Evolutionary conservation across 768 basidiomycete genomes (phyloP).

Genomic region (Leccinellum albellum): DNA sequence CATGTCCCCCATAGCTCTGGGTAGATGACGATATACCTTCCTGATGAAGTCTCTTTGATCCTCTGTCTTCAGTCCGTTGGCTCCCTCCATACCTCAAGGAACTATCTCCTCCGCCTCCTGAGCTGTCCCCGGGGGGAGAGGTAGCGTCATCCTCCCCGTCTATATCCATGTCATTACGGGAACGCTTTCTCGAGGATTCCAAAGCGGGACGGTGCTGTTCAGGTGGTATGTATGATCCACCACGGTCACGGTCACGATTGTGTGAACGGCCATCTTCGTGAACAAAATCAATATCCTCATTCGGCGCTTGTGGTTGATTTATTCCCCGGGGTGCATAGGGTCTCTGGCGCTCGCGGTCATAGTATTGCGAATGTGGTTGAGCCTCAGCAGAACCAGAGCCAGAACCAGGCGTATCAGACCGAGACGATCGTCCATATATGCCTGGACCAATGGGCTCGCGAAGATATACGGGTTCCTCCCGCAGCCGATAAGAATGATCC

Average conservation of each 20-base stretch:
- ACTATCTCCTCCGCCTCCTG: conserved; percentile 28
- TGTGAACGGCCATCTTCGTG: conserved; percentile 51
- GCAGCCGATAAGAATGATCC: conserved; percentile 30
- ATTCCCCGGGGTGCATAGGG: conserved; percentile 52
- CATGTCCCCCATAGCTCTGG: conserved; percentile 25
- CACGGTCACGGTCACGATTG: conserved; percentile 37
- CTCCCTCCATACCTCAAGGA: conserved; percentile 34
- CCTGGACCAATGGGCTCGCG: conserved; percentile 32
- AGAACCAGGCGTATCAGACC: conserved; percentile 58
- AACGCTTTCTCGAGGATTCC: conserved; percentile 53
- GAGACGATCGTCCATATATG: conserved; percentile 38
- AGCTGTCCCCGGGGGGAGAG: conserved; percentile 27
- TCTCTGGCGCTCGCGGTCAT: conserved; percentile 47
- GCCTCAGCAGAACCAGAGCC: conserved; percentile 49
- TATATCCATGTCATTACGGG: conserved; percentile 61
- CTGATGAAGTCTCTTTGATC: conserved; percentile 57
- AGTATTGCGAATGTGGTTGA: conserved; percentile 45
- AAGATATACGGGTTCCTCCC: conserved; percentile 27
- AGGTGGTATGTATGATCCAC: conserved; percentile 29
- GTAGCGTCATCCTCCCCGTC: conserved; percentile 51
- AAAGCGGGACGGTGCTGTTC: conserved; percentile 38
- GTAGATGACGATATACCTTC: conserved; percentile 32
- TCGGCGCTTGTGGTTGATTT: conserved; percentile 34
- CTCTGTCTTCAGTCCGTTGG: conserved; percentile 47
- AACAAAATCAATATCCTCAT: conserved; percentile 49